A percentile compares a stretch with the other conserved stretches of the same genome.
These are phyloP conservation scores for Rhododendron ovatum DNA, from an alignment of 148 eudicot genomes.

Conservation along the genomic window DNA sequence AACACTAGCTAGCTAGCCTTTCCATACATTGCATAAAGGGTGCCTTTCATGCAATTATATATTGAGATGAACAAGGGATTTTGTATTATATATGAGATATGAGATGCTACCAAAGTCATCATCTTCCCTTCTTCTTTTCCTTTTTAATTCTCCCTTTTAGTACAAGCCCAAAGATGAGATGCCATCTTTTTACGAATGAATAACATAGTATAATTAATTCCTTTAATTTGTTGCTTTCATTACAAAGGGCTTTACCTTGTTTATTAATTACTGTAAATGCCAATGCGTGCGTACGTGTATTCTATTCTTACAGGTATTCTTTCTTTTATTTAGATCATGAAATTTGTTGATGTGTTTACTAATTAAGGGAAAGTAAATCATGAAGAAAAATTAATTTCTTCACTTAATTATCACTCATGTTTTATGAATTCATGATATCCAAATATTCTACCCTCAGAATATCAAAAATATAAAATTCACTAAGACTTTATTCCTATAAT, in stretches of 20 bases:
- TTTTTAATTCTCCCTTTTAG: background rate
- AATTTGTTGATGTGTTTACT: background rate
- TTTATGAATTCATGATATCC: background rate
- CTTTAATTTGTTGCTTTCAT: background rate
- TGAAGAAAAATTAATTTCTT: background rate
- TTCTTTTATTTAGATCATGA: background rate
- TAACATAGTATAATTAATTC: background rate
- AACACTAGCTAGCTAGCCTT: background rate
- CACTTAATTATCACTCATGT: background rate
- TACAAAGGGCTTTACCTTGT: background rate
- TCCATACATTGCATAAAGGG: background rate
- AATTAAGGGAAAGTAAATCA: background rate
- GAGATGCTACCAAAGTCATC: conserved; percentile 7
- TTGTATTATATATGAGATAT: background rate
- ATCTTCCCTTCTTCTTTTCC: background rate
- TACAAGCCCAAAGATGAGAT: background rate
- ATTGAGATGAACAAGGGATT: background rate
- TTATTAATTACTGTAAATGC: background rate
- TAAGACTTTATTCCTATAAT: no score
- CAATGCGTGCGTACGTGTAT: background rate
- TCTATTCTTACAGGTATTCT: background rate
- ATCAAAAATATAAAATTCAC: no score
- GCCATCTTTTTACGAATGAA: conserved; percentile 5
- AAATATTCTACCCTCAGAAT: no score
- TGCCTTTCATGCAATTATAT: background rate